Evolutionary conservation across 352 stramenopile genomes (phyloP).

Genomic region (Ophiocytium majus): DNA sequence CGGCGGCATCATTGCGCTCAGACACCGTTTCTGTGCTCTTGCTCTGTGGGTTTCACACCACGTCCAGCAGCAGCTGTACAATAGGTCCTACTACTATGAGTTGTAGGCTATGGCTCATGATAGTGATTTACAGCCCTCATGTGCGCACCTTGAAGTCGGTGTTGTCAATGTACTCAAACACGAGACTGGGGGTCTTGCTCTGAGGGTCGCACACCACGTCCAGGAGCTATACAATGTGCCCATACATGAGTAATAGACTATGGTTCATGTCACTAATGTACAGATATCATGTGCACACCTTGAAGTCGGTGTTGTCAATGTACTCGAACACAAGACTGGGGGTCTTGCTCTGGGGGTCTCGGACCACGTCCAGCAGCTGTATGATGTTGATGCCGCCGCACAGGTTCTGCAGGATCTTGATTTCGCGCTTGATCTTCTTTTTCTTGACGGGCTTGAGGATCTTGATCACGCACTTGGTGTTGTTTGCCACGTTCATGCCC

Average conservation of each 20-base stretch:
- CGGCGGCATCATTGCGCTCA: slow-evolving; percentile 97
- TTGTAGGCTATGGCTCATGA: too few species aligned
- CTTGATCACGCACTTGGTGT: slow-evolving; percentile 98
- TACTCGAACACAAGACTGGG: slow-evolving; percentile 96
- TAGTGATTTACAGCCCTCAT: slow-evolving; percentile 87
- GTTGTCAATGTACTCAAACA: slow-evolving; percentile 99
- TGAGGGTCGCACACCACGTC: slow-evolving; percentile 96
- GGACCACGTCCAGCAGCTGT: slow-evolving; percentile 96
- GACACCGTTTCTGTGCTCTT: slow-evolving; percentile 97
- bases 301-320: slow-evolving; percentile 99
- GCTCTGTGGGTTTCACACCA: slow-evolving; percentile 93
- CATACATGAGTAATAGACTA: too few species aligned
- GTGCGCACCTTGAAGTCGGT: slow-evolving; percentile 98
- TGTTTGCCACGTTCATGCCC: slow-evolving; percentile 93
- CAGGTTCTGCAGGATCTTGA: slow-evolving; percentile 99
- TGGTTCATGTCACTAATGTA: too few species aligned
- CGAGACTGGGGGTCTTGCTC: slow-evolving; percentile 94
- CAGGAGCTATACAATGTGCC: slow-evolving; percentile 97
- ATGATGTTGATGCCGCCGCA: slow-evolving; percentile 97
- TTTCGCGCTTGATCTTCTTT: slow-evolving; percentile 99
- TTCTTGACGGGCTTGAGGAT: slow-evolving; percentile 99
- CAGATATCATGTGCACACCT: slow-evolving; percentile 78
- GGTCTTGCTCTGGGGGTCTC: slow-evolving; percentile 96
- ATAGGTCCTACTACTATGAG: too few species aligned
- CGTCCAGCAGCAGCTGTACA: slow-evolving; percentile 96